Base-by-base conservation (phyloP, 2,329 filamentous ascomycete genomes). In the Stylonectria norvegica region DNA sequence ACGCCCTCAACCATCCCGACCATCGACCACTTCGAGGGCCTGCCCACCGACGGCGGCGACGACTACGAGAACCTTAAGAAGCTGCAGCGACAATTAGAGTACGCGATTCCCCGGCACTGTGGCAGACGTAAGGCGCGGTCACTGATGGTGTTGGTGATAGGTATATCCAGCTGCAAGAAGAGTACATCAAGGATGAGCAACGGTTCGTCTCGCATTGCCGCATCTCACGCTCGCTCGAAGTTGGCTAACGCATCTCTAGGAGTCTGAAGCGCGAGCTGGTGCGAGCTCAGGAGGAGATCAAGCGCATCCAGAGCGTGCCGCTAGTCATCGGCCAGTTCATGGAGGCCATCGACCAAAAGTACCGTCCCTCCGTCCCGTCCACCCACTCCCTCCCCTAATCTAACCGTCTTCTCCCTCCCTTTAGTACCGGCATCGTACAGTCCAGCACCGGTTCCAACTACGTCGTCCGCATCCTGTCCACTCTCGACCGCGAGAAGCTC, bases 171-270 rank as follows among this genome's bases (percentile, higher is more conserved):
- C 78, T 98, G 57, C 93, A 98, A 72, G 93, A 98, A 70, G 93
- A 98, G 67, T 98, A 98, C 70, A 98, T 98, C 81, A 98, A 98
- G 74, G 93, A 98, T 81, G 93, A 98, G 76, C 93, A 98, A 73
- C 84, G 88, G 85, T 86, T 69, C 40, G 63, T 45, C 8, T 10
- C 27, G 8, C 2, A n/a, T 15, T 23, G 12, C 5, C 12, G 1
- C 5, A 4, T 8, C 11, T 7, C 11, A 7, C 10, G 12, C 27
- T 6, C 5, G 17, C 35, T 5, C n/a, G n/a, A n/a, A n/a, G n/a
- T n/a, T n/a, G n/a, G 34, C 49, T 60, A 29, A 60, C 60, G 35
- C 33, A 3, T 34, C 10, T 46, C 30, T 55, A 89, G 89, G 73
- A 96, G 89, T 70, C 70, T 98, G 66, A 98, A 98, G 77, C 83